Base-by-base conservation (phyloP, 805 yeast genomes). In the Metschnikowia bowlesiae region DNA sequence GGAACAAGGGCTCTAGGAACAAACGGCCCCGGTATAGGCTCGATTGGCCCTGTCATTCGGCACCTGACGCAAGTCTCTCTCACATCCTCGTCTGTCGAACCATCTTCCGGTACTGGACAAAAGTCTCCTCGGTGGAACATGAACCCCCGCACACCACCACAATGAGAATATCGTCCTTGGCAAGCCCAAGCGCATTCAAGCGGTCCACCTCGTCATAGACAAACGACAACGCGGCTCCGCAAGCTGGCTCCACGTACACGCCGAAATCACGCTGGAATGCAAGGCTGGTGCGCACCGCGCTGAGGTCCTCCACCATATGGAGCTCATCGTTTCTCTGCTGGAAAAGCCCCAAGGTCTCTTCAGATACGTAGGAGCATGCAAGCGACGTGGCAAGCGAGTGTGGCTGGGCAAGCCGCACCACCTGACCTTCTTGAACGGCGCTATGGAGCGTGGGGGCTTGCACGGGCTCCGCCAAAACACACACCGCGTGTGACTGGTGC, bases 211-310 rank as follows among this genome's bases (percentile, higher is more conserved):
- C 64, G 42, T 73, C 61, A 57, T 75, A 78, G n/a, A 74, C 76
- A 16, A 82, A 71, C 22, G 84, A 76, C 30, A 85, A 62, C 0
- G 88, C 80, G 1, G 87, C 87, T 3, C 89, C 89, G 63, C 89
- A 85, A 1, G 89, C 89, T 0, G 89, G 89, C 62, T 85, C 89
- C 0, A 83, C 79, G 26, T 81, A 65, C 42, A 70, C 67, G 49
- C 78, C 77, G 53, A 72, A 80, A 50, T 80, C 81, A 2, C 70
- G 60, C 6, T 82, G 78, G 57, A 76, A 82, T 39, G 64, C 68
- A 28, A 81, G 58, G 45, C 84, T 74, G 0, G 85, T 80, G 13
- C 64, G 63, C 0, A 84, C 73, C 0, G 87, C 84, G 37, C 83
- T 82, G 2, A 67, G 52, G 57, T 85, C 91, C 28, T 76, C 69